Evolutionary conservation across 1,284 basidiomycete genomes (phyloP).

Genomic region (Termitomyces sp.): DNA sequence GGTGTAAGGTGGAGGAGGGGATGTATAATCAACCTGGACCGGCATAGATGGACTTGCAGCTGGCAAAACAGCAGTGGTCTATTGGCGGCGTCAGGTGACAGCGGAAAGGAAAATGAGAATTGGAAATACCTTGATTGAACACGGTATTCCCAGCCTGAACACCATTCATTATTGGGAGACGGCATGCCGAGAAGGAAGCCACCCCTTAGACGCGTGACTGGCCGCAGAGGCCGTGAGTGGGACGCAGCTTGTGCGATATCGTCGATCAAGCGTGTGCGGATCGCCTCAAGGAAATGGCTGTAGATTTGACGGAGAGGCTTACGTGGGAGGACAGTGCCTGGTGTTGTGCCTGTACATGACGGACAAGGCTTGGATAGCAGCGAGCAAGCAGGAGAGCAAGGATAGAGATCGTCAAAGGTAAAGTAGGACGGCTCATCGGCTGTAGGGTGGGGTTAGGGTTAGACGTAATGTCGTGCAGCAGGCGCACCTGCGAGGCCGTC

Average conservation of each 20-base stretch:
- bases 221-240: conserved; percentile 20
- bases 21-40: conserved; percentile 51
- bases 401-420: conserved; percentile 41
- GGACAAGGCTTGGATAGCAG: conserved; percentile 36
- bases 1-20: conserved; percentile 52
- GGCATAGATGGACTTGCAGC: conserved; percentile 49
- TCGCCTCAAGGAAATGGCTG: conserved; percentile 37
- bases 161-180: conserved; percentile 49
- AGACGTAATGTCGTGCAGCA: conserved; percentile 5
- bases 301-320: conserved; percentile 41
- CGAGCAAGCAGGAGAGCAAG: conserved; percentile 45
- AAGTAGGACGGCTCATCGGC: conserved; percentile 36
- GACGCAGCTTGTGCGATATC: conserved; percentile 42
- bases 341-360: conserved; percentile 27
- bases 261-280: conserved; percentile 46
- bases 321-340: conserved; percentile 32
- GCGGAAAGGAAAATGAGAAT: not conserved
- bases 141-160: conserved; percentile 54
- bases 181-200: conserved; percentile 55
- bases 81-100: not conserved
- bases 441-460: conserved; percentile 22
- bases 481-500: conserved; percentile 45
- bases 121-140: conserved; percentile 37
- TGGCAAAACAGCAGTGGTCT: conserved; percentile 58
- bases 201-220: conserved; percentile 42